Base-by-base conservation (phyloP, 768 basidiomycete genomes). In the Termitomyces titanicus region DNA sequence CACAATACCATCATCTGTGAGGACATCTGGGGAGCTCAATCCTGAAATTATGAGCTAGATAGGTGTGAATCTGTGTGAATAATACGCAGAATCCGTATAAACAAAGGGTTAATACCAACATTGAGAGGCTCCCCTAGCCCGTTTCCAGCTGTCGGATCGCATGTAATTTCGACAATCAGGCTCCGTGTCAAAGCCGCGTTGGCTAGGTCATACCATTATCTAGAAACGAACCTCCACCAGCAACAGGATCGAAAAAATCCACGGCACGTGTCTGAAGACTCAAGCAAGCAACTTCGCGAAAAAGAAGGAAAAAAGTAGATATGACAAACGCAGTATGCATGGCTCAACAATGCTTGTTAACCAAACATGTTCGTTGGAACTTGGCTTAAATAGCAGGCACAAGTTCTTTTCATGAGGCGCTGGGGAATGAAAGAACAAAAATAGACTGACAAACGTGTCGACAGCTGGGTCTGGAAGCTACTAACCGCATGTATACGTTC, bases 81-180 rank as follows among this genome's bases (percentile, higher is more conserved):
- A 53, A 37, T 35, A 27, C 24, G 13, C 31, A 10, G n/a, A 18
- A 40, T 13, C 57, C 38, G 44, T 10, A 77, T 79, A 25, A 76
- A 67, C n/a, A n/a, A 25, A 46, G 13, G 18, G 15, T 67, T 72
- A 7, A 78, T 20, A 81, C 85, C 75, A 57, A 78, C 76, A 61
- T 92, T 91, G 35, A 92, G 71, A n/a, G 90, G 92, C 68, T 94
- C 92, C 27, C 89, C 90, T 7, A 59, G 59, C 13, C 69, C 69
- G 35, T 58, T 51, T 12, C 69, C 72, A 39, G 73, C 73, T 74
- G n/a, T 35, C 34, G 37, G 34, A 51, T 31, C 15, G 9, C 0
- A 18, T 43, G 13, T 15, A 27, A 44, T n/a, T 6, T n/a, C n/a
- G n/a, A 17, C 47, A 38, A 38, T 49, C n/a, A 37, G 17, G 24